These are phyloP conservation scores for Rhizopogon rudus DNA, from an alignment of 768 basidiomycete species.

Conservation along the genomic window DNA sequence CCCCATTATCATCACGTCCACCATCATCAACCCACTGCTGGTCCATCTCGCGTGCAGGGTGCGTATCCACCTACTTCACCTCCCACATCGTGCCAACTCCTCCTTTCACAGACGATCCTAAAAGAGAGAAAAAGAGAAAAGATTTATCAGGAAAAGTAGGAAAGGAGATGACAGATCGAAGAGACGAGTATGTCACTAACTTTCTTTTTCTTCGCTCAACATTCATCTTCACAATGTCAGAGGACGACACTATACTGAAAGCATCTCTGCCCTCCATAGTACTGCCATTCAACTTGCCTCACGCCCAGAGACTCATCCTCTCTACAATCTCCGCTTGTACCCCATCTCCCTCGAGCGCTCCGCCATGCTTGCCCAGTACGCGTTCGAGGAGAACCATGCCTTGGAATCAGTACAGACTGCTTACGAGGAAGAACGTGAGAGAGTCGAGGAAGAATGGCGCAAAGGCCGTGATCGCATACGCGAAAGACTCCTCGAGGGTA, in stretches of 20 bases:
- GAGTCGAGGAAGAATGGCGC: slow-evolving; percentile 81
- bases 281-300: slow-evolving; percentile 59
- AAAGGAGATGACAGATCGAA: slow-evolving; percentile 68
- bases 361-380: slow-evolving; percentile 61
- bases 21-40: slow-evolving; percentile 34
- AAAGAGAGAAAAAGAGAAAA: slow-evolving; percentile 64
- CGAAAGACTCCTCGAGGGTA: slow-evolving; percentile 76
- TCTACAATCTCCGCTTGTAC: slow-evolving; percentile 69
- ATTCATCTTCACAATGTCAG: slow-evolving; percentile 29
- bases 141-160: slow-evolving; percentile 66
- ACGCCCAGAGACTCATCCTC: slow-evolving; percentile 57
- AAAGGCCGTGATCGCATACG: slow-evolving; percentile 70
- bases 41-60: slow-evolving; percentile 41
- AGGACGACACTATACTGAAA: slow-evolving; percentile 58
- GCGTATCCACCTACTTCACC: slow-evolving; percentile 12
- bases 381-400: slow-evolving; percentile 64
- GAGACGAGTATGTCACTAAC: slow-evolving; percentile 61
- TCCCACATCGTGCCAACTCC: background rate
- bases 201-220: slow-evolving; percentile 1
- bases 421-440: slow-evolving; percentile 72
- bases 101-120: slow-evolving; percentile 33
- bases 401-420: slow-evolving; percentile 62
- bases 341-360: slow-evolving; percentile 75
- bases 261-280: slow-evolving; percentile 53
- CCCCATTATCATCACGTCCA: slow-evolving; percentile 32